phyloP scores from a whole-genome alignment of 164 flowering plant genomes.

The Magnolia kwangsiensis region DNA sequence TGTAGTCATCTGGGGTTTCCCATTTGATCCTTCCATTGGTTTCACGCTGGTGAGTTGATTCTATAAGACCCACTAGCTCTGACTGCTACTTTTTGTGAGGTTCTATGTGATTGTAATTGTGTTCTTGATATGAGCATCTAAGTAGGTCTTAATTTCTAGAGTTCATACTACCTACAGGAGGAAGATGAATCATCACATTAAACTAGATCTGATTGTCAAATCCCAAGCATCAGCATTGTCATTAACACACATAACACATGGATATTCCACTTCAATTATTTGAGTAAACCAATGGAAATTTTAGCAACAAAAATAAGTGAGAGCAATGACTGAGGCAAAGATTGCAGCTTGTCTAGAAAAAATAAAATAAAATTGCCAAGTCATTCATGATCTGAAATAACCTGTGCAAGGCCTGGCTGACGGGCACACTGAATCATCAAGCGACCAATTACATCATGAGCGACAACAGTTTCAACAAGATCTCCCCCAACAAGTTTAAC shows the following conservation, averaged over 20 bases:
- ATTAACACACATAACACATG: too few species aligned
- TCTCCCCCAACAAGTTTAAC: conserved; percentile 88
- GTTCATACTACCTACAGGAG: not conserved
- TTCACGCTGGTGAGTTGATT: not conserved
- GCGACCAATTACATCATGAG: conserved; percentile 94
- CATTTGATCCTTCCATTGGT: not conserved
- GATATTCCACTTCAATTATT: not conserved
- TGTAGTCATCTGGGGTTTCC: not conserved
- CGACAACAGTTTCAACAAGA: conserved; percentile 85
- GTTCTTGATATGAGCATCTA: not conserved
- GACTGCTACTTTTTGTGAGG: not conserved
- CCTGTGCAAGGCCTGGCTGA: conserved; percentile 94
- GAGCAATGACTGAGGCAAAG: not conserved
- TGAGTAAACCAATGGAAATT: not conserved
- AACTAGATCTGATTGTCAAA: too few species aligned
- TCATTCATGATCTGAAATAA: conserved; percentile 16
- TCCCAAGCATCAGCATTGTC: too few species aligned
- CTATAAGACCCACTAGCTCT: not conserved
- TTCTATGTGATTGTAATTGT: not conserved
- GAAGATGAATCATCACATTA: too few species aligned
- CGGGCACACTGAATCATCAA: conserved; percentile 93
- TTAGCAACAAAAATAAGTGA: not conserved
- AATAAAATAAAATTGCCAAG: not conserved
- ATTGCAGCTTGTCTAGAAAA: not conserved
- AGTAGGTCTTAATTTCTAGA: not conserved